Percentiles rank a stretch among this genome's conserved stretches.
These are phyloP conservation scores for Gilbertella persicaria DNA, from an alignment of 371 early-diverging fungal species.

Conservation along the genomic window DNA sequence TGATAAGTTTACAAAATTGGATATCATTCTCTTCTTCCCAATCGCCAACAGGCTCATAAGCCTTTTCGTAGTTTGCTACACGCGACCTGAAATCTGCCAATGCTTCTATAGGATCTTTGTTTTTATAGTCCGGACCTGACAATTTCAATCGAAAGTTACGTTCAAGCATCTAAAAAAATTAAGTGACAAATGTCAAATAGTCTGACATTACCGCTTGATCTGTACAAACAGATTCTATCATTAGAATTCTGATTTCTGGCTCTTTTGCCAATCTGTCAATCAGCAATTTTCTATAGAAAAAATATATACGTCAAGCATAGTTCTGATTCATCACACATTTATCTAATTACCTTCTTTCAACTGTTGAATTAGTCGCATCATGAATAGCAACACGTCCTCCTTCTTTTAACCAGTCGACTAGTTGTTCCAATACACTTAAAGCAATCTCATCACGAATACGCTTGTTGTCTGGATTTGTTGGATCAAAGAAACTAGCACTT, in stretches of 20 bases:
- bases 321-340: too few relatives aligned
- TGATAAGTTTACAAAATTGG: slow-evolving; percentile 81
- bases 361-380: slow-evolving; percentile 89
- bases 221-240: slow-evolving; percentile 80
- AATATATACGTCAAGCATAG: neutral
- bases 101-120: slow-evolving; percentile 70
- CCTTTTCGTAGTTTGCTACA: slow-evolving; percentile 81
- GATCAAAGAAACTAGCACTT: slow-evolving; percentile 75
- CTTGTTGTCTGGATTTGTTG: slow-evolving; percentile 67
- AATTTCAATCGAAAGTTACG: slow-evolving; percentile 82
- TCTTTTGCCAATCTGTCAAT: slow-evolving; percentile 63
- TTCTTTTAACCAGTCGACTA: slow-evolving; percentile 72
- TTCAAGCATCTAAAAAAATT: slow-evolving; percentile 55
- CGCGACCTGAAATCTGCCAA: slow-evolving; percentile 75
- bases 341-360: slow-evolving; percentile 61
- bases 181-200: neutral
- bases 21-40: slow-evolving; percentile 75
- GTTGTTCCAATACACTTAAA: slow-evolving; percentile 76
- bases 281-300: slow-evolving; percentile 47
- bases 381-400: slow-evolving; percentile 83
- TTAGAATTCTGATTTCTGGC: slow-evolving; percentile 58
- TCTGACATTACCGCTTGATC: slow-evolving; percentile 54
- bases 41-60: slow-evolving; percentile 79
- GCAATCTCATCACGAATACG: slow-evolving; percentile 75
- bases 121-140: slow-evolving; percentile 81